phyloP scores from a whole-genome alignment of 1,284 basidiomycete species.

The Cerioporus squamosus region DNA sequence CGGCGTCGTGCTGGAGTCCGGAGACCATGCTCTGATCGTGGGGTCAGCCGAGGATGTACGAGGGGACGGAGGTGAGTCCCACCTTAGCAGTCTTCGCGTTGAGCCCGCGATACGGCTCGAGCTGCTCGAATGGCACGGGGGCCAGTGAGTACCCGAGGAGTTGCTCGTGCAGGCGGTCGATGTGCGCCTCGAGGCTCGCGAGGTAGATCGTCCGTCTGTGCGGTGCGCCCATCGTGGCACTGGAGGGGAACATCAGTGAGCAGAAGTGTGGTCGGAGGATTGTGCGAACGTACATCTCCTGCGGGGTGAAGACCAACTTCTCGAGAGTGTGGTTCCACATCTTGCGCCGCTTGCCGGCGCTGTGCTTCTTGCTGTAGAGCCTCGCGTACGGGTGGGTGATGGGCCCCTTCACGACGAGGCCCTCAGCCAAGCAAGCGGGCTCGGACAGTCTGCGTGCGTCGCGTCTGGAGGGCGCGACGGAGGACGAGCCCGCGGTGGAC shows the following conservation, averaged over 20 bases:
- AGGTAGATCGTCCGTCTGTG: constrained; percentile 43
- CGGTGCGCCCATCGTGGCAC: constrained; percentile 67
- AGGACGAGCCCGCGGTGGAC: background rate
- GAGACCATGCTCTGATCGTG: constrained; percentile 67
- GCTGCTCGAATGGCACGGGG: constrained; percentile 30
- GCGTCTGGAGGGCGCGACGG: constrained; percentile 4
- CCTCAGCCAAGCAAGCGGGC: constrained; percentile 9
- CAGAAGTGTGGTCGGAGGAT: background rate
- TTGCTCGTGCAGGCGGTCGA: constrained; percentile 35
- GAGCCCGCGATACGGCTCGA: constrained; percentile 33
- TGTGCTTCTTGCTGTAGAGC: constrained; percentile 63
- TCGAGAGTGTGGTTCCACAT: constrained; percentile 79
- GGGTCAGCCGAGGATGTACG: background rate
- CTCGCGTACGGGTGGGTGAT: constrained; percentile 69
- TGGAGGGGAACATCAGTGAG: constrained; percentile 29
- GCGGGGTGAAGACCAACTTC: constrained; percentile 66
- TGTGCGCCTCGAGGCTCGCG: constrained; percentile 37
- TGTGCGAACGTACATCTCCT: constrained; percentile 58
- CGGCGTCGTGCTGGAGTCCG: constrained; percentile 66
- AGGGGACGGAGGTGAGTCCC: background rate
- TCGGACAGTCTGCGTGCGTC: constrained; percentile 1
- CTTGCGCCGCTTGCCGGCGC: constrained; percentile 61
- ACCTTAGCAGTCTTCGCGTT: constrained; percentile 79
- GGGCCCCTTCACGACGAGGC: constrained; percentile 32
- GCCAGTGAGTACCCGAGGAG: constrained; percentile 26